A percentile compares a stretch with the other conserved stretches of the same genome.
These are phyloP conservation scores for Xylaria sp. DNA, from an alignment of 495 filamentous ascomycete genomes.

Conservation along the genomic window DNA sequence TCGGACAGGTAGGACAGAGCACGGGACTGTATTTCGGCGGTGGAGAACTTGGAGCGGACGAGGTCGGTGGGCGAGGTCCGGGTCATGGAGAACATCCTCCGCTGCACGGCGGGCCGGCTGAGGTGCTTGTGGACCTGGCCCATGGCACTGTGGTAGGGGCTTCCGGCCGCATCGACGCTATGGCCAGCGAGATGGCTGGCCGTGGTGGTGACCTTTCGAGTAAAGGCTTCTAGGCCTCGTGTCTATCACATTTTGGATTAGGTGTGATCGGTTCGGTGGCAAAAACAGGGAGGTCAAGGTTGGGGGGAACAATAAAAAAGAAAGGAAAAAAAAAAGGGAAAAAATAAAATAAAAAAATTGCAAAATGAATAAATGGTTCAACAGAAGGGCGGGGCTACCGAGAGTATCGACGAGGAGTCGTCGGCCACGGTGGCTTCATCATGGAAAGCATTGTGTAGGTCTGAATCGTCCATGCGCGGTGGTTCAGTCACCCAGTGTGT, in stretches of 20 bases:
- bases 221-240: slow-evolving; percentile 89
- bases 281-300: slow-evolving; percentile 19
- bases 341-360: background rate
- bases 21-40: slow-evolving; percentile 91
- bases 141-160: slow-evolving; percentile 86
- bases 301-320: background rate
- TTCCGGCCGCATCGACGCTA: slow-evolving; percentile 63
- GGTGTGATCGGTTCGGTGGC: slow-evolving; percentile 28
- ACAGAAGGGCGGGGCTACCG: too few species aligned
- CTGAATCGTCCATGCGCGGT: slow-evolving; percentile 61
- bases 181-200: slow-evolving; percentile 87
- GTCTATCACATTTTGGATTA: slow-evolving; percentile 62
- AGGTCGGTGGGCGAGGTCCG: slow-evolving; percentile 90
- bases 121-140: slow-evolving; percentile 88
- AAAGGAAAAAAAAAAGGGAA: background rate
- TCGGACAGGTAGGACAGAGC: slow-evolving; percentile 89
- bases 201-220: slow-evolving; percentile 92
- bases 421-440: slow-evolving; percentile 56
- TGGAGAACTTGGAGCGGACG: slow-evolving; percentile 89
- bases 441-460: slow-evolving; percentile 58
- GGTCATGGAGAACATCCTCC: slow-evolving; percentile 86
- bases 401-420: slow-evolving; percentile 59
- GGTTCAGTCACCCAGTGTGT: slow-evolving; percentile 30
- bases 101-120: slow-evolving; percentile 80
- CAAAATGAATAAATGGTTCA: too few species aligned